These are phyloP conservation scores for Arxiozyma slooffiae DNA, from an alignment of 1,139 yeast genomes.

Conservation along the genomic window DNA sequence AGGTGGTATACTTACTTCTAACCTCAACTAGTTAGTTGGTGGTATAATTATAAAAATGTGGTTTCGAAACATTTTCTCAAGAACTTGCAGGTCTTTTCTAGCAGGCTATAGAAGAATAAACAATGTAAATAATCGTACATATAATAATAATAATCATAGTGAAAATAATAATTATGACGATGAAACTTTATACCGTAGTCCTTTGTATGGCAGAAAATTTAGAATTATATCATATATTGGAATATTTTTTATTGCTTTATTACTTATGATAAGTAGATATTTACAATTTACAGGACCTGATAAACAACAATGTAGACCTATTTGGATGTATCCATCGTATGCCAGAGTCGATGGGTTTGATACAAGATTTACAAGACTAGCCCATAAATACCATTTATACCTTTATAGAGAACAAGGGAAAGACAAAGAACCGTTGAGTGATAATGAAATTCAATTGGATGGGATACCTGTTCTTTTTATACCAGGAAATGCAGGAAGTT, in stretches of 20 bases:
- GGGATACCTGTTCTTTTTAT: constrained; percentile 88
- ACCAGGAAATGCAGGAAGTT: constrained; percentile 97
- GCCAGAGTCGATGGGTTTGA: constrained; percentile 67
- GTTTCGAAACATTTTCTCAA: background rate
- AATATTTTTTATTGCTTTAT: constrained; percentile 9
- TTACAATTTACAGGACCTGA: constrained; percentile 33
- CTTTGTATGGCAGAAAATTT: constrained; percentile 1
- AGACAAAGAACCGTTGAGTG: constrained; percentile 47
- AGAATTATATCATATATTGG: constrained; percentile 11
- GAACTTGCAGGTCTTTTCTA: background rate
- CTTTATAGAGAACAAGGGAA: constrained; percentile 68
- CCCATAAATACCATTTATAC: constrained; percentile 70
- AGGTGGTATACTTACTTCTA: background rate
- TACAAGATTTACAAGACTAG: constrained; percentile 57
- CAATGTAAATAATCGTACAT: too few species aligned
- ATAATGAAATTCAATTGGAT: constrained; percentile 35
- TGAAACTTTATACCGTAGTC: background rate
- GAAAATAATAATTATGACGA: background rate
- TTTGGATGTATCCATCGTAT: constrained; percentile 70
- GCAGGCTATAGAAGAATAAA: background rate
- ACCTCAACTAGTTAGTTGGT: background rate
- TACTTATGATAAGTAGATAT: constrained; percentile 7
- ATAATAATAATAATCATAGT: background rate
- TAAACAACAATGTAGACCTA: constrained; percentile 44
- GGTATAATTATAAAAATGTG: background rate